A percentile compares a stretch with the other conserved stretches of the same genome.
These are phyloP conservation scores for Clonostachys solani DNA, from an alignment of 2,329 filamentous ascomycete species.

Conservation along the genomic window DNA sequence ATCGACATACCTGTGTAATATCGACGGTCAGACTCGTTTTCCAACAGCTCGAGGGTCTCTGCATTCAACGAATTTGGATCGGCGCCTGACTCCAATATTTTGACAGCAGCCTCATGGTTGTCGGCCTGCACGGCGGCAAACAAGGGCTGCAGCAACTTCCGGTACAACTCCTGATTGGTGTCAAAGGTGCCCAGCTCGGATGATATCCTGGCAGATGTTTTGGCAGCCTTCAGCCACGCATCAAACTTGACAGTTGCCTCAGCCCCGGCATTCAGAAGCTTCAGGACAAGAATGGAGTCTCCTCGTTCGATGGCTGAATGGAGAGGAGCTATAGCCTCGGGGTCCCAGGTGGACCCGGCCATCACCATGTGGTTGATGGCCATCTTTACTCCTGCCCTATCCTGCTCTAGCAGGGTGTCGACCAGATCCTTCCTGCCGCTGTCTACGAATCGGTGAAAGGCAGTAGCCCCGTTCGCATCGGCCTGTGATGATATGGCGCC, in stretches of 20 bases:
- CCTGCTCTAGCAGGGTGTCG: slow-evolving; percentile 46
- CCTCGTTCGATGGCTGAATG: slow-evolving; percentile 51
- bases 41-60: slow-evolving; percentile 25
- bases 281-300: slow-evolving; percentile 48
- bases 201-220: slow-evolving; percentile 32
- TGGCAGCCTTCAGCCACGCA: slow-evolving; percentile 55
- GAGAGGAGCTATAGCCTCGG: slow-evolving; percentile 42
- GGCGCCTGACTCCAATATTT: slow-evolving; percentile 59
- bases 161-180: slow-evolving; percentile 42
- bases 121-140: slow-evolving; percentile 49
- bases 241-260: slow-evolving; percentile 56
- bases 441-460: slow-evolving; percentile 61
- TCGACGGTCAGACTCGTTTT: slow-evolving; percentile 18
- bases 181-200: slow-evolving; percentile 32
- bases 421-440: slow-evolving; percentile 41
- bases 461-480: slow-evolving; percentile 59
- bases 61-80: slow-evolving; percentile 58
- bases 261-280: slow-evolving; percentile 62
- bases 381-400: slow-evolving; percentile 55
- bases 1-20: slow-evolving; percentile 39
- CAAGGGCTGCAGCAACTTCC: slow-evolving; percentile 58
- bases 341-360: slow-evolving; percentile 20
- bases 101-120: slow-evolving; percentile 41
- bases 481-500: slow-evolving; percentile 73
- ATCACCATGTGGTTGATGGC: slow-evolving; percentile 64